Evolutionary conservation across 192 early-diverging fungal species (phyloP), one percentile per base, ranked within the genome.

Genomic region (Geranomyces variabilis): DNA sequence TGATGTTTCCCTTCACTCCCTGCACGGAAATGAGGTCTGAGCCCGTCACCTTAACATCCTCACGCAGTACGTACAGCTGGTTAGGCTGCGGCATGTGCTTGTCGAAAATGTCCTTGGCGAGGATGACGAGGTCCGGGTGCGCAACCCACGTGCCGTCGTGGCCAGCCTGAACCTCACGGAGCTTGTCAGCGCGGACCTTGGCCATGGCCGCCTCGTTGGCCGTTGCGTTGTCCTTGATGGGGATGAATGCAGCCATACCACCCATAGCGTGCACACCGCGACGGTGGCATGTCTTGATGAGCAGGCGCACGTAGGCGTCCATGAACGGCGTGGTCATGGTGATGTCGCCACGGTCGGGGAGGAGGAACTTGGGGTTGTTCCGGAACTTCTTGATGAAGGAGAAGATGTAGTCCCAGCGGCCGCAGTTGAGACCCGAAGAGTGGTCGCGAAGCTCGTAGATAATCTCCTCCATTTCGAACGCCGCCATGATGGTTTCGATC

Each of bases 321-420:
- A 98, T 98, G 82, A 98, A 98, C 46, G 95, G 96, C 44, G 92
- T 89, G 24, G 92, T 93, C 96, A 98, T 98, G 68, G 88, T 87
- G 26, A 98, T 91, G 75, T 91, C 93, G 15, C 86, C 84, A 76
- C 96, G 95, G 77, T 96, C 90, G 55, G 96, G 96, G 44, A 98
- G 84, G 47, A 94, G 84, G 76, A 89, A 95, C 53, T 89, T 86
- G 71, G 91, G 86, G 79, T 95, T 83, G 80, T 92, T 86, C 56
- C 93, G 90, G 87, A 98, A 90, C 86, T 94, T 94, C 85, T 98
- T 98, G 88, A 98, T 98, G 75, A 94, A 90, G 10, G 92, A 93
- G 82, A 98, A 98, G 83, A 98, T 98, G 86, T 98, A 98, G 85
- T 98, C 96, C 96, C 96, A 98, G 56, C 96, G 90, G 55, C 96